These are phyloP conservation scores for Pezicula neosporulosa DNA, from an alignment of 2,329 filamentous ascomycete genomes.

Conservation along the genomic window DNA sequence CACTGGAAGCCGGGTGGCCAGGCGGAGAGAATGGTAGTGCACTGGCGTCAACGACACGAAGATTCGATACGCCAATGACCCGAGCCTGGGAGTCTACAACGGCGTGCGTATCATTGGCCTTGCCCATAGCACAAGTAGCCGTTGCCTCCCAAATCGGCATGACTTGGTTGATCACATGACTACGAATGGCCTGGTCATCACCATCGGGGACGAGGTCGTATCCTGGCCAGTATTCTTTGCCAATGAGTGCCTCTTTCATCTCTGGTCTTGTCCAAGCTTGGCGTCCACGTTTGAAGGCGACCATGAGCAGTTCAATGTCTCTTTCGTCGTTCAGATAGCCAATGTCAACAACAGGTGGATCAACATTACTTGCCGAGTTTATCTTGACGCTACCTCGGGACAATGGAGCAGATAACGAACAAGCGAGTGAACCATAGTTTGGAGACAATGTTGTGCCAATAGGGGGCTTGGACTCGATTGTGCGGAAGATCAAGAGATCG, in stretches of 20 bases:
- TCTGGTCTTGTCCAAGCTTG: background rate
- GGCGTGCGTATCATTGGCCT: background rate
- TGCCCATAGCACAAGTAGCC: background rate
- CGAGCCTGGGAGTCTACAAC: background rate
- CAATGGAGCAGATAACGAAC: background rate
- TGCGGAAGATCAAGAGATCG: background rate
- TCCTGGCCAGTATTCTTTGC: background rate
- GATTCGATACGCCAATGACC: no score
- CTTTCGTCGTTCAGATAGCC: background rate
- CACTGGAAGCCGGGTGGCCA: no score
- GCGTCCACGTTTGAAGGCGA: background rate
- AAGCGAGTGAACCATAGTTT: background rate
- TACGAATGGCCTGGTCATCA: background rate
- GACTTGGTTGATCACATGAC: background rate
- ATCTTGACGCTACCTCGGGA: background rate
- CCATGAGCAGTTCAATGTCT: background rate
- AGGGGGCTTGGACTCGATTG: background rate
- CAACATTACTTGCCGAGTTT: background rate
- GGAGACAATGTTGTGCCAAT: background rate
- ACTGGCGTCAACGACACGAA: no score
- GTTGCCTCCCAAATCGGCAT: background rate
- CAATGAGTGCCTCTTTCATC: background rate
- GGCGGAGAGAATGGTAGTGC: no score
- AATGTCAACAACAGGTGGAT: background rate
- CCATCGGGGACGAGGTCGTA: background rate